Evolutionary conservation across 2,329 filamentous ascomycete genomes (phyloP).

Genomic region (Colletotrichum sp.): DNA sequence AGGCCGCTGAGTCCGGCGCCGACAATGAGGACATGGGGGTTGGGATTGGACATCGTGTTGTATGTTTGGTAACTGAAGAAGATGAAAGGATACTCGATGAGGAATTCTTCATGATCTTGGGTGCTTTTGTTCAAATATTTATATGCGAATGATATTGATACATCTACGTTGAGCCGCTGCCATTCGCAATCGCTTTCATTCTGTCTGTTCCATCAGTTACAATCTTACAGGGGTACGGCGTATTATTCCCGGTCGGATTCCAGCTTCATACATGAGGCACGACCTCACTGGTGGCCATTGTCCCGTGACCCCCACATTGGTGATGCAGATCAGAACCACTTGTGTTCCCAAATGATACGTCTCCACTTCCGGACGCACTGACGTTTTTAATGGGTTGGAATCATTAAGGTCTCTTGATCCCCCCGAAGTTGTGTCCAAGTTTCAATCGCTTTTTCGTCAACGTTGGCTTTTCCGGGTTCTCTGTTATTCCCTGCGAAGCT

Average conservation of each 20-base stretch:
- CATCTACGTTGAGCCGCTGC: not conserved
- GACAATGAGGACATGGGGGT: not conserved
- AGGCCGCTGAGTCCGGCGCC: not conserved
- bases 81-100: not conserved
- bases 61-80: not conserved
- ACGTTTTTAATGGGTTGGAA: not conserved
- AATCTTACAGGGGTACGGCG: not conserved
- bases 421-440: not conserved
- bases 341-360: not conserved
- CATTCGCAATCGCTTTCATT: not conserved
- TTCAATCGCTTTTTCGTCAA: not conserved
- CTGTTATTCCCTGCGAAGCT: not conserved
- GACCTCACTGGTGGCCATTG: not conserved
- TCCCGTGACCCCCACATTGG: not conserved
- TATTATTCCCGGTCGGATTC: not conserved
- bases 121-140: not conserved
- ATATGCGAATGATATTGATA: not conserved
- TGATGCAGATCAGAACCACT: not conserved
- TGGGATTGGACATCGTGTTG: fast-evolving
- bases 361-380: not conserved
- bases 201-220: not conserved
- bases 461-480: not conserved
- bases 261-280: not conserved
- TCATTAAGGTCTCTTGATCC: not conserved
- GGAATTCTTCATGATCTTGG: not conserved